Evolutionary conservation across 306 rosid species (phyloP).

Genomic region (Vigna angularis): DNA sequence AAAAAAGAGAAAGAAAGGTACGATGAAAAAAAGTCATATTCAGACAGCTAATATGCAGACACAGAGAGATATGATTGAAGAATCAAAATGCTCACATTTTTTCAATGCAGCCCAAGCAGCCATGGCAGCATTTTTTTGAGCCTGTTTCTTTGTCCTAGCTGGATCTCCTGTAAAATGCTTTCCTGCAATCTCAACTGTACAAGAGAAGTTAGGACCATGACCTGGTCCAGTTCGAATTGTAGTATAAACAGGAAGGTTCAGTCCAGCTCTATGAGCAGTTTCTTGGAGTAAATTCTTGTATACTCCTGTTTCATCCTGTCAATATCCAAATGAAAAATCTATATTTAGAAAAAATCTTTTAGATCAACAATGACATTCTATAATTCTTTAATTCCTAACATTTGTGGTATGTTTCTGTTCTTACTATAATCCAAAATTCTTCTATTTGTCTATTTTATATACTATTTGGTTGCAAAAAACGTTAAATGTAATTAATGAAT

Average conservation of each 20-base stretch:
- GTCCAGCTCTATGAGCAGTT: constrained; percentile 89
- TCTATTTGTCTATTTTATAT: not conserved
- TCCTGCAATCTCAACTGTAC: constrained; percentile 86
- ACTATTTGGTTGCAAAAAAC: constrained; percentile 16
- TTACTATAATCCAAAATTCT: constrained; percentile 8
- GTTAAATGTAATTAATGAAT: not conserved
- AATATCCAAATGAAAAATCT: constrained; percentile 12
- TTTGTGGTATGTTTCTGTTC: not conserved
- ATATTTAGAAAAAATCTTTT: not conserved
- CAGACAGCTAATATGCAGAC: constrained; percentile 3
- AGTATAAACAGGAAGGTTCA: constrained; percentile 77
- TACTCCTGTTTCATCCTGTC: constrained; percentile 83
- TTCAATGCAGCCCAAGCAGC: constrained; percentile 84
- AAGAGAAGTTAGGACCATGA: constrained; percentile 67
- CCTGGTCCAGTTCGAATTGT: constrained; percentile 76
- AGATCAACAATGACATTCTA: not conserved
- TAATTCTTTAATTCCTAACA: constrained; percentile 27
- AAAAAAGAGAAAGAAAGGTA: not conserved
- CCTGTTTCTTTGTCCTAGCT: constrained; percentile 85
- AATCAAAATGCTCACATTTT: constrained; percentile 58
- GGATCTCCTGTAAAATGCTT: constrained; percentile 70
- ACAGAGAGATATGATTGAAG: constrained; percentile 19
- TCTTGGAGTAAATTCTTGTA: constrained; percentile 91
- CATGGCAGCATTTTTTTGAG: constrained; percentile 86
- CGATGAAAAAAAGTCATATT: constrained; percentile 15